Conservation (phyloP, 305 asterid genomes). For the Fraxinus nigra region DNA sequence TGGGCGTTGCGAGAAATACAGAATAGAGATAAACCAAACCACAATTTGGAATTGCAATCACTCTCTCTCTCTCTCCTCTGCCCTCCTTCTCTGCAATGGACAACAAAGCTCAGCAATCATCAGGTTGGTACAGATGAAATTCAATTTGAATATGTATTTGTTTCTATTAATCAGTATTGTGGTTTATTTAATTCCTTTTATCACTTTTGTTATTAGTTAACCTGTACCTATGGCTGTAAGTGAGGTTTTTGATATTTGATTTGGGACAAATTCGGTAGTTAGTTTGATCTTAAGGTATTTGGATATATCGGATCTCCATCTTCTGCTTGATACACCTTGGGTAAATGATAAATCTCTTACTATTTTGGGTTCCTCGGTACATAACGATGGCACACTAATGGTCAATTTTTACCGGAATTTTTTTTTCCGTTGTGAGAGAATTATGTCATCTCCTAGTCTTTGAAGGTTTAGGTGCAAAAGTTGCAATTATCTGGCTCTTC, state of each 20-base stretch:
- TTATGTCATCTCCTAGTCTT: background rate
- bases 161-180: background rate
- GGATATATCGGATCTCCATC: background rate
- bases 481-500: background rate
- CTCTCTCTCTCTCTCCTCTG: background rate
- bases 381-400: background rate
- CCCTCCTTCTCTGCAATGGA: conserved; percentile 31
- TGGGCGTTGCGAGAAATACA: conserved; percentile 24
- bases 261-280: background rate
- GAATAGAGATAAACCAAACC: conserved; percentile 19
- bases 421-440: background rate
- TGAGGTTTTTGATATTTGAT: background rate
- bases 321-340: background rate
- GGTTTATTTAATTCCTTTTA: background rate
- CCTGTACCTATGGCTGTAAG: background rate
- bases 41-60: conserved; percentile 2
- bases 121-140: conserved; percentile 34
- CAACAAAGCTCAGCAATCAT: conserved; percentile 33
- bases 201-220: background rate
- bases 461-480: background rate
- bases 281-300: background rate
- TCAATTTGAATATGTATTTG: background rate
- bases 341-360: background rate
- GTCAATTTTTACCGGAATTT: background rate
- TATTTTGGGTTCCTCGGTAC: background rate